These are phyloP conservation scores for Lomentospora prolificans DNA, from an alignment of 2,329 filamentous ascomycete species.

Conservation along the genomic window DNA sequence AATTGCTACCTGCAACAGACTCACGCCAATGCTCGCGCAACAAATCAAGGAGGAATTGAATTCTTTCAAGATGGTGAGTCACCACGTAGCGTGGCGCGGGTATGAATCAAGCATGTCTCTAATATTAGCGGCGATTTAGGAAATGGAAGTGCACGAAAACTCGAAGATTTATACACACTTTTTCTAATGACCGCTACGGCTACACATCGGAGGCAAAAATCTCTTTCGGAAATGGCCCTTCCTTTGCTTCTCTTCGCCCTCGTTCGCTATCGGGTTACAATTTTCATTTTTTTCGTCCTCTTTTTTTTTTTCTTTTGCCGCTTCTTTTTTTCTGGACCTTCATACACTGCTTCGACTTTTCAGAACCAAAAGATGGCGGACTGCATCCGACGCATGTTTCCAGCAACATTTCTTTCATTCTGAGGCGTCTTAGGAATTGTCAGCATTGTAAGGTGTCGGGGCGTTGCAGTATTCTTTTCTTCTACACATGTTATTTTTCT, in stretches of 20 bases:
- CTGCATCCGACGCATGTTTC: background rate
- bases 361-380: background rate
- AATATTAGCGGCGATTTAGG: constrained; percentile 39
- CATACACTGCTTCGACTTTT: background rate
- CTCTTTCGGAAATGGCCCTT: background rate
- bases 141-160: constrained; percentile 99
- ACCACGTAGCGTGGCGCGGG: background rate
- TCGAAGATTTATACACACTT: constrained; percentile 99
- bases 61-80: constrained; percentile 80
- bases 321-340: constrained; percentile 17
- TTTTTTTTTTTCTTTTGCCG: constrained; percentile 26
- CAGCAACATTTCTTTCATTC: constrained; percentile 1
- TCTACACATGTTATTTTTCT: background rate
- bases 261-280: constrained; percentile 3
- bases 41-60: constrained; percentile 99
- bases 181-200: constrained; percentile 59
- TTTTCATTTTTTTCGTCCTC: constrained; percentile 12
- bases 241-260: constrained; percentile 9
- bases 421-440: background rate
- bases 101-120: background rate
- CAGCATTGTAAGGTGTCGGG: background rate
- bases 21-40: constrained; percentile 94
- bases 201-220: constrained; percentile 14
- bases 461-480: background rate
- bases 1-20: constrained; percentile 92